phyloP scores from a whole-genome alignment of 2,329 filamentous ascomycete species.

The Diaporthe aspalathi region DNA sequence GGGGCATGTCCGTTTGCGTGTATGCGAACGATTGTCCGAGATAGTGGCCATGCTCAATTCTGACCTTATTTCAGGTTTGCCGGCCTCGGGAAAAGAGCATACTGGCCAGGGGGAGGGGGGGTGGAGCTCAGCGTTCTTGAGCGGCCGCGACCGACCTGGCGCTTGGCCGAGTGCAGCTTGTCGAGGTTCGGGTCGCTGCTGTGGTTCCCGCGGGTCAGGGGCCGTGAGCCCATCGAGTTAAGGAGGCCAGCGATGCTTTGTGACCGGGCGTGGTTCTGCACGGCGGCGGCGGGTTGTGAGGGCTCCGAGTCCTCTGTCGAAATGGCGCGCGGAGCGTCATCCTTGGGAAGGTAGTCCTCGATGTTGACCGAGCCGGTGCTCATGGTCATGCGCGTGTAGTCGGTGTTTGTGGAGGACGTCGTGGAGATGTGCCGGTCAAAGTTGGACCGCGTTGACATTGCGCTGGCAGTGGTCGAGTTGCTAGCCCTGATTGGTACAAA shows the following conservation, averaged over 20 bases:
- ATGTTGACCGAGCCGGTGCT: constrained; percentile 61
- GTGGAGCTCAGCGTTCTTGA: constrained; percentile 60
- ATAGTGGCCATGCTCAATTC: not conserved
- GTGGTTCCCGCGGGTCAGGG: constrained; percentile 43
- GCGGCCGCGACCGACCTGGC: constrained; percentile 51
- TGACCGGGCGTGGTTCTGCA: constrained; percentile 39
- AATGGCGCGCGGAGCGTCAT: constrained; percentile 36
- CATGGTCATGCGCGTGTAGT: constrained; percentile 64
- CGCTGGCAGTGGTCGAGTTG: constrained; percentile 66
- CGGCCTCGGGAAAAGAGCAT: constrained; percentile 55
- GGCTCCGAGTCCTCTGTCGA: constrained; percentile 42
- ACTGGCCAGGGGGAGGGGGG: constrained; percentile 59
- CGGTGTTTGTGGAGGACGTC: constrained; percentile 64
- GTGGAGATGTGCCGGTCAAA: constrained; percentile 66
- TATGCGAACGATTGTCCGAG: not conserved
- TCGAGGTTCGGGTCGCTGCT: constrained; percentile 46
- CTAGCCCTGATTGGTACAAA: constrained; percentile 59
- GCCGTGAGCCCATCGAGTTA: constrained; percentile 24
- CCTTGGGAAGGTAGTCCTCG: constrained; percentile 44
- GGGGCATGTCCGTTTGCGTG: not conserved
- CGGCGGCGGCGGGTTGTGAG: constrained; percentile 47
- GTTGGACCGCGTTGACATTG: constrained; percentile 58
- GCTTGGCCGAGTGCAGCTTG: constrained; percentile 42
- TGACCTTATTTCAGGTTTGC: constrained; percentile 34
- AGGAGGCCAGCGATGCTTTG: constrained; percentile 36